Percentiles rank a stretch among this genome's conserved stretches.
These are phyloP conservation scores for Musa beccarii DNA, from an alignment of 176 grass and related monocot genomes.

Conservation along the genomic window DNA sequence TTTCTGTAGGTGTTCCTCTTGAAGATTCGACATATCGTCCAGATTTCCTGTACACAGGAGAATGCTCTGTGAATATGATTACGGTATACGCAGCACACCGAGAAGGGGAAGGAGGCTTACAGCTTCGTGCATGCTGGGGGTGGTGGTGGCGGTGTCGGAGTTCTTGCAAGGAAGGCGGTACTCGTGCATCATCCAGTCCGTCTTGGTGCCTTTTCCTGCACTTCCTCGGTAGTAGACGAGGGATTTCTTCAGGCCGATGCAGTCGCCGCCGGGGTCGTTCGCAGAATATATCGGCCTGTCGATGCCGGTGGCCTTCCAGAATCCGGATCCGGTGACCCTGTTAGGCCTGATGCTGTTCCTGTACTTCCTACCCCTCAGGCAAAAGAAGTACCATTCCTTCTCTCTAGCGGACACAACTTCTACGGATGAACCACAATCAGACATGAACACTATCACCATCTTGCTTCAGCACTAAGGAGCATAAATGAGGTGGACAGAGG, in stretches of 20 bases:
- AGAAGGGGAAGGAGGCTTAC: slow-evolving; percentile 34
- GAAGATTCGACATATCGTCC: slow-evolving; percentile 89
- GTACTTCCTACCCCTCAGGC: slow-evolving; percentile 90
- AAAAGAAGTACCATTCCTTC: slow-evolving; percentile 97
- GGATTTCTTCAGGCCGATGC: slow-evolving; percentile 82
- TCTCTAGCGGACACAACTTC: slow-evolving; percentile 54
- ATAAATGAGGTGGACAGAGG: too few relatives aligned
- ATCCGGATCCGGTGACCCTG: slow-evolving; percentile 78
- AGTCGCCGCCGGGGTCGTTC: slow-evolving; percentile 20
- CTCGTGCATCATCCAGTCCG: slow-evolving; percentile 99
- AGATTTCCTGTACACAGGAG: slow-evolving; percentile 43
- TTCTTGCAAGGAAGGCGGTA: slow-evolving; percentile 49
- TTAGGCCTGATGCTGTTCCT: slow-evolving; percentile 97
- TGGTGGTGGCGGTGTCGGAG: slow-evolving; percentile 15
- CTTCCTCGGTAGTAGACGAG: slow-evolving; percentile 82
- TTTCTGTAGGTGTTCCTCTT: slow-evolving; percentile 60
- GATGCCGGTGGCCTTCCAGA: slow-evolving; percentile 98
- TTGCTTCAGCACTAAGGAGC: too few relatives aligned
- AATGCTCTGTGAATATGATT: too few relatives aligned
- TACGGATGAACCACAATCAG: not conserved
- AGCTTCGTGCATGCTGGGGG: slow-evolving; percentile 66
- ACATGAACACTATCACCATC: too few relatives aligned
- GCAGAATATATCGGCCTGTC: slow-evolving; percentile 65
- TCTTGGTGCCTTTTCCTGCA: slow-evolving; percentile 84
- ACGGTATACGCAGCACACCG: too few relatives aligned